A percentile compares a stretch with the other conserved stretches of the same genome.
phyloP scores from a whole-genome alignment of 257 asterid species.

The Ophiorrhiza pumila region DNA sequence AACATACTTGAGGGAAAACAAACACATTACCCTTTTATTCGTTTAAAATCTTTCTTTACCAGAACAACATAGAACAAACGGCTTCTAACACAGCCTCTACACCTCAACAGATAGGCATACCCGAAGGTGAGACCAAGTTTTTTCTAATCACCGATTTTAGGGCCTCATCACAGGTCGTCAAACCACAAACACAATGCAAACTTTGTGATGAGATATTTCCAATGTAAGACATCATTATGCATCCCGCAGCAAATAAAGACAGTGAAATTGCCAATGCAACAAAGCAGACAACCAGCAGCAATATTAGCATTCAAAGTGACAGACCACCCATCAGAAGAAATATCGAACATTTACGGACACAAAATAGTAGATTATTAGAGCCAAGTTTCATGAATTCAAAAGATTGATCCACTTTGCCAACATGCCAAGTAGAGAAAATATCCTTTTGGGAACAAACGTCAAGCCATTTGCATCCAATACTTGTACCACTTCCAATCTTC shows the following conservation, averaged over 20 bases:
- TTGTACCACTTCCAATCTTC: conserved; percentile 36
- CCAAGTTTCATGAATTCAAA: conserved; percentile 47
- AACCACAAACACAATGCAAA: conserved; percentile 36
- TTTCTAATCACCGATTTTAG: conserved; percentile 26
- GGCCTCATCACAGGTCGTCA: conserved; percentile 30
- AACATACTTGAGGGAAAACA: conserved; percentile 22
- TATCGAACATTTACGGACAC: conserved; percentile 53
- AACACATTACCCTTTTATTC: conserved; percentile 46
- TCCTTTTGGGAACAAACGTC: conserved; percentile 21
- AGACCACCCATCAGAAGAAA: conserved; percentile 39
- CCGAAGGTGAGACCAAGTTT: conserved; percentile 28
- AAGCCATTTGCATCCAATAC: conserved; percentile 30
- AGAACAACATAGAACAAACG: conserved; percentile 30
- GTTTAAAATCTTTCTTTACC: conserved; percentile 34
- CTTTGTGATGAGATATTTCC: conserved; percentile 35
- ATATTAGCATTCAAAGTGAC: conserved; percentile 53
- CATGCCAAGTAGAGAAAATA: conserved; percentile 31
- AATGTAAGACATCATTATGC: conserved; percentile 35
- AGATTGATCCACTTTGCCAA: conserved; percentile 33
- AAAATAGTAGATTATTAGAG: conserved; percentile 49
- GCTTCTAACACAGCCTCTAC: conserved; percentile 38
- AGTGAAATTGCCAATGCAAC: conserved; percentile 37
- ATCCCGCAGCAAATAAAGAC: conserved; percentile 48
- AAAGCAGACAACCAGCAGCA: conserved; percentile 67
- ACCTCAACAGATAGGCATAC: conserved; percentile 35